These are phyloP conservation scores for Scutellaria barbata DNA, from an alignment of 257 asterid genomes.

Conservation along the genomic window DNA sequence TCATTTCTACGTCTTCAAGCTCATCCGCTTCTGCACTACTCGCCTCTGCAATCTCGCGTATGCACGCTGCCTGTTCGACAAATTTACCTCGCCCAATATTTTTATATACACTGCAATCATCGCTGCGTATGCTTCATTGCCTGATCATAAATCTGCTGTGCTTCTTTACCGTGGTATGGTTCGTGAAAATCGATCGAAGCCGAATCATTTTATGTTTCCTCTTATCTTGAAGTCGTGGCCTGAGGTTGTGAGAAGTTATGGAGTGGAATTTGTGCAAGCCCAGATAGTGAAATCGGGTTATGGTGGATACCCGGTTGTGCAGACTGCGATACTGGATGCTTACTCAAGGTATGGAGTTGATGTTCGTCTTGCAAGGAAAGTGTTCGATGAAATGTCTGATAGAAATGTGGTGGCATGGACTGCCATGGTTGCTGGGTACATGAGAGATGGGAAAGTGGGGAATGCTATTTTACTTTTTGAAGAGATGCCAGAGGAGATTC, in stretches of 20 bases:
- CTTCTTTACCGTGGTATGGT: conserved; percentile 65
- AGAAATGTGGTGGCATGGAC: conserved; percentile 77
- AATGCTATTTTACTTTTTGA: conserved; percentile 69
- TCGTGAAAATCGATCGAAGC: conserved; percentile 53
- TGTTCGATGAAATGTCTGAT: conserved; percentile 77
- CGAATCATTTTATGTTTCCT: conserved; percentile 71
- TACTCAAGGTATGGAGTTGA: conserved; percentile 59
- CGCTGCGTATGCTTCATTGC: conserved; percentile 47
- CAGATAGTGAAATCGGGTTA: conserved; percentile 65
- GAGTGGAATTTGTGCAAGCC: conserved; percentile 70
- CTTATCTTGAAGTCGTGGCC: conserved; percentile 62
- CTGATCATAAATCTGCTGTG: conserved; percentile 57
- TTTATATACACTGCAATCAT: conserved; percentile 66
- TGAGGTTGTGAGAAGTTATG: conserved; percentile 48
- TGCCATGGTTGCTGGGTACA: conserved; percentile 78
- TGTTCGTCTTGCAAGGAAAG: conserved; percentile 49
- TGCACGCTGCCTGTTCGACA: conserved; percentile 72
- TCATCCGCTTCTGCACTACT: conserved; percentile 69
- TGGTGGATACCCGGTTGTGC: conserved; percentile 56
- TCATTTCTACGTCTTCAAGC: conserved; percentile 78
- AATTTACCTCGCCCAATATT: conserved; percentile 57
- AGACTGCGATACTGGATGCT: conserved; percentile 68
- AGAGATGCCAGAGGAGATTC: conserved; percentile 55
- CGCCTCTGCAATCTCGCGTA: conserved; percentile 54
- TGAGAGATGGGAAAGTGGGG: conserved; percentile 62